These are phyloP conservation scores for Micromonas commoda DNA, from an alignment of 139 green algal genomes.

Conservation along the genomic window DNA sequence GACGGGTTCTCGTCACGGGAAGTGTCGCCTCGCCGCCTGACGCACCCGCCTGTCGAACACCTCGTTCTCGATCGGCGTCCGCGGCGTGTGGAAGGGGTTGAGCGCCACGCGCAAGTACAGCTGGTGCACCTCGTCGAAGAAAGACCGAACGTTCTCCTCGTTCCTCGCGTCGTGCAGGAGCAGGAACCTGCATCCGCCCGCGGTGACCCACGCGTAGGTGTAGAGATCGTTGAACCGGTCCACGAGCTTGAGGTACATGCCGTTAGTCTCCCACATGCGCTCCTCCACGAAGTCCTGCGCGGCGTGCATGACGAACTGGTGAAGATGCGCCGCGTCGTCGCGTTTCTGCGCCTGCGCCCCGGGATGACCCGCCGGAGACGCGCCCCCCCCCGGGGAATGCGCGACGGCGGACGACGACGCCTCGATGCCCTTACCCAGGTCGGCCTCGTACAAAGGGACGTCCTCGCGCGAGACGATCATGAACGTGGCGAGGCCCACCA, in stretches of 20 bases:
- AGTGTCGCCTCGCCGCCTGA: neutral
- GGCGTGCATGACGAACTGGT: slow-evolving; percentile 95
- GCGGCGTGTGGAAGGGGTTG: slow-evolving; percentile 6
- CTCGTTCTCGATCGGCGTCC: neutral
- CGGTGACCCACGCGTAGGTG: slow-evolving; percentile 50
- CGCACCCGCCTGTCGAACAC: slow-evolving; percentile 2
- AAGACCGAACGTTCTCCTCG: neutral
- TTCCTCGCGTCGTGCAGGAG: slow-evolving; percentile 72
- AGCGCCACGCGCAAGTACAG: neutral
- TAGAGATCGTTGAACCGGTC: slow-evolving; percentile 91
- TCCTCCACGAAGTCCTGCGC: slow-evolving; percentile 90
- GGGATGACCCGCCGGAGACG: neutral
- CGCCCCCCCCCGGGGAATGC: neutral
- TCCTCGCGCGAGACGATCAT: neutral
- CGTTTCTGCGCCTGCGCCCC: neutral
- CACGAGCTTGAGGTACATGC: slow-evolving; percentile 74
- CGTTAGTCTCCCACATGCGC: slow-evolving; percentile 65
- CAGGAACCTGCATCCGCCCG: slow-evolving; percentile 57
- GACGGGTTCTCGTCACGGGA: neutral
- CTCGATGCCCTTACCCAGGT: slow-evolving; percentile 7
- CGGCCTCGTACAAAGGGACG: neutral
- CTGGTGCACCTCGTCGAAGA: slow-evolving; percentile 17
- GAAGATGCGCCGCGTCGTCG: slow-evolving; percentile 78
- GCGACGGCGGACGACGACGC: neutral
- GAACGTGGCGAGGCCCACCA: neutral